Conservation (phyloP, 2,329 filamentous ascomycete species). For the Pseudocercospora cruenta region DNA sequence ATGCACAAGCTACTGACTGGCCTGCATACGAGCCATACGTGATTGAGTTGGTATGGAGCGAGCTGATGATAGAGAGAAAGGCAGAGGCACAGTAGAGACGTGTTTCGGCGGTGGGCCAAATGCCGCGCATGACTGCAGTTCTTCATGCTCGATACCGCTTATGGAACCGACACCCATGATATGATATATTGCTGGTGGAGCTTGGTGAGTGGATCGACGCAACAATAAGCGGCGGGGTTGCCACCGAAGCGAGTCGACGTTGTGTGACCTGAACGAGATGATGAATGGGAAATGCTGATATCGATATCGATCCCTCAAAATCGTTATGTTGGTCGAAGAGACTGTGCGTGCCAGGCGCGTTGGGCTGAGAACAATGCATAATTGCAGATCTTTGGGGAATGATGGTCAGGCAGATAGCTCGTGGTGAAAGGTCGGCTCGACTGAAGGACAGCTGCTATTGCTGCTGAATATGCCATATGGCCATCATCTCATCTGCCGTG, state of each 20-base stretch:
- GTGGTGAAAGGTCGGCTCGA: not conserved
- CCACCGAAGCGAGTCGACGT: conserved; percentile 3
- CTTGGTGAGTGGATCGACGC: conserved; percentile 4
- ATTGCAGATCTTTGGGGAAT: not conserved
- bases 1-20: conserved; percentile 7
- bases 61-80: not conserved
- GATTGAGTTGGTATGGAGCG: conserved; percentile 16
- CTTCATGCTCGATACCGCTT: conserved; percentile 19
- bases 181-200: conserved; percentile 7
- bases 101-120: conserved; percentile 5
- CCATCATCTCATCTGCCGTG: not conserved
- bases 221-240: conserved; percentile 7
- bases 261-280: conserved; percentile 12
- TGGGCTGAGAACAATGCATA: not conserved
- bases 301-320: not conserved
- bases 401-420: not conserved
- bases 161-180: conserved; percentile 5
- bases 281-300: not conserved
- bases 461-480: not conserved
- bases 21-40: conserved; percentile 18
- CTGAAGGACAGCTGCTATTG: not conserved
- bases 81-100: not conserved
- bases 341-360: not conserved
- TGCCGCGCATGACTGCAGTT: conserved; percentile 10
- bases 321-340: not conserved